These are phyloP conservation scores for Cadophora gregata DNA, from an alignment of 2,329 filamentous ascomycete species.

Conservation along the genomic window DNA sequence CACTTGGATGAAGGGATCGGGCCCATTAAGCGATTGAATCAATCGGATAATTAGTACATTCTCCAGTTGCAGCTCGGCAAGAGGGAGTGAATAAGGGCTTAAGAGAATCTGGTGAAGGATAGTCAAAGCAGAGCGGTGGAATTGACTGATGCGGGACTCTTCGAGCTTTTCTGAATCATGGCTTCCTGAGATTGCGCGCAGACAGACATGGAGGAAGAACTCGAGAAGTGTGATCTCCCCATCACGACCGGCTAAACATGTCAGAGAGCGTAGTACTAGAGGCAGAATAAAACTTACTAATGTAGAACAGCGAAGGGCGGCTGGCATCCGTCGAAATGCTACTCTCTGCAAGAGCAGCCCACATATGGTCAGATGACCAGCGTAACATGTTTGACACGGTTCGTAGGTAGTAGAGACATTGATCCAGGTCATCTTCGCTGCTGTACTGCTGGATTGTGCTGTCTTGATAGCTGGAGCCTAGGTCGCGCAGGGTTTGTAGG, in stretches of 20 bases:
- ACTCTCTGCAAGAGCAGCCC: slow-evolving; percentile 72
- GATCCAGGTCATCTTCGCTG: slow-evolving; percentile 72
- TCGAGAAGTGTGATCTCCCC: slow-evolving; percentile 67
- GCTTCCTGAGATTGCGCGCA: slow-evolving; percentile 63
- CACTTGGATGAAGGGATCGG: slow-evolving; percentile 76
- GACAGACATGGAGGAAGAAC: slow-evolving; percentile 69
- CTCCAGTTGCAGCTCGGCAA: slow-evolving; percentile 73
- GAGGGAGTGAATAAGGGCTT: slow-evolving; percentile 63
- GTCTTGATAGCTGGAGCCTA: slow-evolving; percentile 33
- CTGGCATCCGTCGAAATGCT: slow-evolving; percentile 55
- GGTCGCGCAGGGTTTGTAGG: slow-evolving; percentile 46
- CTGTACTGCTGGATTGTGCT: slow-evolving; percentile 47
- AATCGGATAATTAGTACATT: slow-evolving; percentile 73
- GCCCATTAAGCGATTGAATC: slow-evolving; percentile 61
- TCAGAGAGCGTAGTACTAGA: slow-evolving; percentile 27
- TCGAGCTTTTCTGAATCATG: slow-evolving; percentile 46
- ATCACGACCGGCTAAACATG: slow-evolving; percentile 55
- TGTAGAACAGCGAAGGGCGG: slow-evolving; percentile 50
- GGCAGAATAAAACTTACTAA: slow-evolving; percentile 55
- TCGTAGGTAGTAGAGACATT: slow-evolving; percentile 79
- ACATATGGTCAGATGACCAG: slow-evolving; percentile 71
- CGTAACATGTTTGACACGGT: slow-evolving; percentile 76
- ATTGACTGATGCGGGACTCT: slow-evolving; percentile 62
- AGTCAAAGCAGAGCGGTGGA: slow-evolving; percentile 74
- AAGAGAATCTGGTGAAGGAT: slow-evolving; percentile 73